These are phyloP conservation scores for Bryum argenteum DNA, from an alignment of 225 moss, liverwort and hornwort species.

Conservation along the genomic window DNA sequence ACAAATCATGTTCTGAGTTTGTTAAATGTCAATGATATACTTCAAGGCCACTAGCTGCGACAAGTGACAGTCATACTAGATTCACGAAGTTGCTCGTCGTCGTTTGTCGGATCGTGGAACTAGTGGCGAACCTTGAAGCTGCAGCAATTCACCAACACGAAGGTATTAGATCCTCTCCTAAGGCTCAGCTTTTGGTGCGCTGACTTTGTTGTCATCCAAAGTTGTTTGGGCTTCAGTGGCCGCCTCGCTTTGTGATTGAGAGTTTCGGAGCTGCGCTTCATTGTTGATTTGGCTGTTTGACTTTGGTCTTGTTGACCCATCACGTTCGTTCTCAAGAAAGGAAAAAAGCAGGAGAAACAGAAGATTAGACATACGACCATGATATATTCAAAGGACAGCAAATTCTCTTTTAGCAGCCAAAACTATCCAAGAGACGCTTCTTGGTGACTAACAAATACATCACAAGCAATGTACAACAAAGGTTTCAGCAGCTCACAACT, in stretches of 20 bases:
- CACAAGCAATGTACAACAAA: constrained; percentile 9
- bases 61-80: neutral
- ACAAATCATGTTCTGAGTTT: constrained; percentile 16
- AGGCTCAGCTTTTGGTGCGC: constrained; percentile 17
- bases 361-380: constrained; percentile 28
- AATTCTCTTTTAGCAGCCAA: constrained; percentile 4
- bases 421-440: neutral
- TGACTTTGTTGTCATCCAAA: constrained; percentile 30
- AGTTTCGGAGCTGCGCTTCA: constrained; percentile 17
- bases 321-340: constrained; percentile 44
- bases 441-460: constrained; percentile 1
- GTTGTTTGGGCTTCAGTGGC: constrained; percentile 15
- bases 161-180: constrained; percentile 26
- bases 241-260: constrained; percentile 27
- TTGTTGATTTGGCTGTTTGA: constrained; percentile 23
- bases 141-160: constrained; percentile 39
- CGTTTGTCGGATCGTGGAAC: constrained; percentile 22
- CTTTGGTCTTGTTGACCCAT: constrained; percentile 26
- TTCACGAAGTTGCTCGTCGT: constrained; percentile 30
- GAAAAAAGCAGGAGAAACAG: constrained; percentile 29
- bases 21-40: constrained; percentile 2
- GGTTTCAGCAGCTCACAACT: constrained; percentile 46
- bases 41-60: constrained; percentile 6
- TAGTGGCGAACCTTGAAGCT: constrained; percentile 35
- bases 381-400: too few relatives aligned